phyloP scores from a whole-genome alignment of 225 moss, liverwort and hornwort species.

The Polytrichum formosum region DNA sequence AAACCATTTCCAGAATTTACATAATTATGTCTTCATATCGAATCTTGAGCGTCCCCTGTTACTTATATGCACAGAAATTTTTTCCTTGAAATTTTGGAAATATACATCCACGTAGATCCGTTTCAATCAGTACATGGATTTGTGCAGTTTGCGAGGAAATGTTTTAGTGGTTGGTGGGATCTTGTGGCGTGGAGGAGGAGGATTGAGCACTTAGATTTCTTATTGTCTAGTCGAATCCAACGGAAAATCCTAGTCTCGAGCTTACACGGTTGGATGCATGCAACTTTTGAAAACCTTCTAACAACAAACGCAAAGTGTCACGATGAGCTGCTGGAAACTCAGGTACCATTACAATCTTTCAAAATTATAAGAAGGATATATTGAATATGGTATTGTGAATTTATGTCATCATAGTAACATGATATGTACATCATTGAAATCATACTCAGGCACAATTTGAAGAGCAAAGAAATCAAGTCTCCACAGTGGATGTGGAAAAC shows the following conservation, averaged over 20 bases:
- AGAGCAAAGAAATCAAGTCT: conserved; percentile 91
- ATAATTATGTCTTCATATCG: too few species aligned
- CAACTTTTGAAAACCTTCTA: conserved; percentile 87
- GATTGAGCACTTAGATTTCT: conserved; percentile 54
- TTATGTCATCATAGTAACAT: background rate
- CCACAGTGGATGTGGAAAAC: conserved; percentile 93
- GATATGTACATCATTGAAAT: too few species aligned
- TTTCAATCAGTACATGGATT: background rate
- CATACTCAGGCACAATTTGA: conserved; percentile 72
- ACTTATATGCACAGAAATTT: too few species aligned
- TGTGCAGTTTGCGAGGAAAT: conserved; percentile 59
- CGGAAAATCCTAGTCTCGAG: conserved; percentile 62
- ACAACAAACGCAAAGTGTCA: conserved; percentile 83
- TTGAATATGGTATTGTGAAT: background rate
- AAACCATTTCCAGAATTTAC: too few species aligned
- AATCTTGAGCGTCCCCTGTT: too few species aligned
- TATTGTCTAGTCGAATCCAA: conserved; percentile 61
- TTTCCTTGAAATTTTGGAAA: too few species aligned
- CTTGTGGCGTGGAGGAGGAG: conserved; percentile 86
- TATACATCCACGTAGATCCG: too few species aligned
- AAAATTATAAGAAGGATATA: background rate
- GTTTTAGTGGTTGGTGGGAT: conserved; percentile 79
- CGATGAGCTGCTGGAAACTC: conserved; percentile 74
- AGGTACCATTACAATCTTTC: conserved; percentile 33
- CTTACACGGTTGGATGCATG: conserved; percentile 94